Evolutionary conservation across 352 stramenopile species (phyloP), one percentile per base, ranked within the genome.

Genomic region (Pythium sukuiense): DNA sequence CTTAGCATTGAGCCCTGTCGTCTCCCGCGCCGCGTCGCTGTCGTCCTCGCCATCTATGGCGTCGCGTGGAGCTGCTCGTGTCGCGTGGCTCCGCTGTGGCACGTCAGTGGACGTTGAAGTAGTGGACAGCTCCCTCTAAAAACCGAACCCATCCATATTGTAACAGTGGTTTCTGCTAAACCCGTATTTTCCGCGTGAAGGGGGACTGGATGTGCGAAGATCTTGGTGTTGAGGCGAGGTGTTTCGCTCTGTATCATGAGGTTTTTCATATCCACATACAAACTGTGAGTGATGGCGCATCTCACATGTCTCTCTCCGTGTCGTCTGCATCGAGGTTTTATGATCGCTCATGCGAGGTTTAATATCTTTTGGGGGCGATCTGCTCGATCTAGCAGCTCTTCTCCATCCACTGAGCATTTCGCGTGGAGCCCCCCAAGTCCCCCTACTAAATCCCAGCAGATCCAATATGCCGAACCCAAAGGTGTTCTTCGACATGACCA

Each of bases 401-500:
- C 27, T 32, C 33, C n/a, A 59, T 50, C n/a, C 59, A 66, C 65
- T 63, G 54, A 57, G 57, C 65, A 71, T 58, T 71, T 66, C 58
- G 57, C 57, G 30, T 61, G 46, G 39, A 65, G 37, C 43, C 58
- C 59, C 65, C 35, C 65, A 63, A 67, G 54, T 30, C 33, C 52
- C 59, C 52, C n/a, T 35, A 26, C 43, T 30, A 29, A 50, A 50
- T 61, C 49, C 45, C 32, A 61, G 26, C 33, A 41, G 16, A 46
- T 65, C 48, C 48, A 55, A 16, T 16, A 95, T 95, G 87, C 57
- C 85, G 58, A 97, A 98, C 85, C 93, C 93, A 43, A 74, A 82
- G 46, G 97, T 99, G 35, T 99, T 98, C 76, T 99, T 99, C 70
- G 97, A 99, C 74, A 98, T 99, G 80, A 91, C 93, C 76, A 92